phyloP scores from a whole-genome alignment of 352 stramenopile species.

The Phytopythium cucurbitacearum region DNA sequence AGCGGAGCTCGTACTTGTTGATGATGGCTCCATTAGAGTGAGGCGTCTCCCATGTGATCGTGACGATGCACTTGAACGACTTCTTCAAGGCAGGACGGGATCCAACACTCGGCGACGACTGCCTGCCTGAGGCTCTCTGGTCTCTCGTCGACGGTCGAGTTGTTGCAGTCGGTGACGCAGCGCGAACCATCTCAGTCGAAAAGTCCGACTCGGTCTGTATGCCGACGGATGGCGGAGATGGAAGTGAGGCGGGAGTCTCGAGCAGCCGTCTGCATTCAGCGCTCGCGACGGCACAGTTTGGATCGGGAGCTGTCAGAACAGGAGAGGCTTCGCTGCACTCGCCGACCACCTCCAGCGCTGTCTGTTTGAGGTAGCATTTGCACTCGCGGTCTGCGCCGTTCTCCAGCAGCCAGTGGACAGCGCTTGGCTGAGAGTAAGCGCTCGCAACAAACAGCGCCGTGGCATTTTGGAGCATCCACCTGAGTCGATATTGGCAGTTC shows the following conservation, averaged over 20 bases:
- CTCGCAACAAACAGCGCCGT: constrained; percentile 65
- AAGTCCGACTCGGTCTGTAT: constrained; percentile 34
- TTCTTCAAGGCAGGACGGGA: constrained; percentile 14
- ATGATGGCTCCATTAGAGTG: constrained; percentile 66
- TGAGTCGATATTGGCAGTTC: constrained; percentile 1
- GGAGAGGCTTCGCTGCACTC: constrained; percentile 43
- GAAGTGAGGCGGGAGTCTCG: constrained; percentile 20
- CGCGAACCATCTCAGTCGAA: constrained; percentile 34
- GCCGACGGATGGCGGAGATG: constrained; percentile 18
- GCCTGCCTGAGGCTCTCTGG: not conserved
- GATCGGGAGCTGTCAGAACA: not conserved
- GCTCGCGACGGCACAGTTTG: constrained; percentile 16
- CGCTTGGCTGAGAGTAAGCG: constrained; percentile 41
- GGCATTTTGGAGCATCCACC: constrained; percentile 64
- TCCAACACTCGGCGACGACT: too few species aligned
- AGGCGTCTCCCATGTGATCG: constrained; percentile 49
- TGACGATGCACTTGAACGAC: constrained; percentile 50
- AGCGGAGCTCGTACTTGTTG: constrained; percentile 68
- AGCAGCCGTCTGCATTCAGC: constrained; percentile 41
- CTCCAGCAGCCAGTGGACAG: constrained; percentile 53
- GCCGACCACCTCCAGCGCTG: constrained; percentile 39
- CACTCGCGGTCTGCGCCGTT: constrained; percentile 50
- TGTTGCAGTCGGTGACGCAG: constrained; percentile 18
- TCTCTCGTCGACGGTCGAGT: constrained; percentile 7
- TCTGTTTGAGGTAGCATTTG: constrained; percentile 52